These are phyloP conservation scores for Datisca glomerata DNA, from an alignment of 306 rosid species.

Conservation along the genomic window DNA sequence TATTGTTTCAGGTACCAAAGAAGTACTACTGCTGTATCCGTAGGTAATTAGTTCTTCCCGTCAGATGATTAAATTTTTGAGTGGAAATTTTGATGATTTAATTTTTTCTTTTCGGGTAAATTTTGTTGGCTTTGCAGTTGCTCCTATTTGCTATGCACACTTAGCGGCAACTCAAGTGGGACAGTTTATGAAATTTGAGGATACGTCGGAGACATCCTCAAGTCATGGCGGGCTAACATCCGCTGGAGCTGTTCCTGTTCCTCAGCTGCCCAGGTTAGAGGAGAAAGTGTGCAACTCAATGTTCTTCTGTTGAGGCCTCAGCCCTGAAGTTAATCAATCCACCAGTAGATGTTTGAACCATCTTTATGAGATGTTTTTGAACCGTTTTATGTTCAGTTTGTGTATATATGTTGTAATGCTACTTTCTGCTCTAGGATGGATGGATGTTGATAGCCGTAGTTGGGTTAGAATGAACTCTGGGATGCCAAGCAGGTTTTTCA, in stretches of 20 bases:
- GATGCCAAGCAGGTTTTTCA: no score
- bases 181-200: slow-evolving; percentile 71
- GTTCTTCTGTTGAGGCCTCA: slow-evolving; percentile 64
- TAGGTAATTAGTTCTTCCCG: slow-evolving; percentile 28
- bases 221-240: slow-evolving; percentile 56
- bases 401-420: no score
- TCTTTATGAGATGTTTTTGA: no score
- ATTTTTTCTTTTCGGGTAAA: not conserved
- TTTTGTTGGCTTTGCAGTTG: slow-evolving; percentile 37
- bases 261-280: slow-evolving; percentile 57
- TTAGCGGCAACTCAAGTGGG: slow-evolving; percentile 76
- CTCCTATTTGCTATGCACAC: slow-evolving; percentile 92
- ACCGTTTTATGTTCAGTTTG: no score
- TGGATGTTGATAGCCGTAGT: no score
- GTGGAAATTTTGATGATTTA: not conserved
- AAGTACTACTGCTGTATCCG: slow-evolving; percentile 90
- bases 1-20: slow-evolving; percentile 64
- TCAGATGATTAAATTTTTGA: not conserved
- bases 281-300: slow-evolving; percentile 48
- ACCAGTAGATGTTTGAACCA: no score
- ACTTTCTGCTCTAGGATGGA: no score
- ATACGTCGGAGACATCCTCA: slow-evolving; percentile 65
- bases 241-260: slow-evolving; percentile 53
- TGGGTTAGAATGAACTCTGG: no score
- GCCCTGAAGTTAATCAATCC: no score